Percentiles rank a stretch among this genome's conserved stretches.
Conservation (phyloP, 1,284 basidiomycete species). For the Xerocomus minutiporus region DNA sequence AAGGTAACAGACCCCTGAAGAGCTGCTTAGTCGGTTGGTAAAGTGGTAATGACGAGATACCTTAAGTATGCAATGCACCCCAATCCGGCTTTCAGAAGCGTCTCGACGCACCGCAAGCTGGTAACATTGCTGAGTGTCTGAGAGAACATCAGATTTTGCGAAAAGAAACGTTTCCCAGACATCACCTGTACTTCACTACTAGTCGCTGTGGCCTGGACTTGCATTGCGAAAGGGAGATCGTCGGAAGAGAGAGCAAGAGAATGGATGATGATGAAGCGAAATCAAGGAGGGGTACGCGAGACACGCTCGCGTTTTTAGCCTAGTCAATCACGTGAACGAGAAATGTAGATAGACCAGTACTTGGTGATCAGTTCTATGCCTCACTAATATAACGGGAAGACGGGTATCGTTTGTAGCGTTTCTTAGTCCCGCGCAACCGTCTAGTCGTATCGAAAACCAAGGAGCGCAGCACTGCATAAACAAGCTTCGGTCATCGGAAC, state of each 20-base stretch:
- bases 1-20: conserved; percentile 52
- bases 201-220: conserved; percentile 19
- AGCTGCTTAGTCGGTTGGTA: conserved; percentile 6
- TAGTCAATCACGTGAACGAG: conserved; percentile 21
- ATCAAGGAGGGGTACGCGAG: neutral
- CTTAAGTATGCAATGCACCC: conserved; percentile 75
- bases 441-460: neutral
- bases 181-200: conserved; percentile 30
- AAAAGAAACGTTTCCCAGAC: neutral
- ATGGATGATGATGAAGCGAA: neutral
- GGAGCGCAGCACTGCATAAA: neutral
- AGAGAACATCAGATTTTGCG: conserved; percentile 8
- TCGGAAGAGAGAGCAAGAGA: neutral
- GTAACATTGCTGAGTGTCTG: conserved; percentile 54
- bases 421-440: no score
- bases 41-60: conserved; percentile 31
- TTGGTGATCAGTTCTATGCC: no score
- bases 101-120: conserved; percentile 64
- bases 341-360: no score
- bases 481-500: neutral
- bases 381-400: no score
- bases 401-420: no score
- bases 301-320: conserved; percentile 13
- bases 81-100: conserved; percentile 65
- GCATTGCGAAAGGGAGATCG: conserved; percentile 18